Evolutionary conservation across 2,329 filamentous ascomycete species (phyloP).

Genomic region (Teratosphaeria pseudoeucalypti): DNA sequence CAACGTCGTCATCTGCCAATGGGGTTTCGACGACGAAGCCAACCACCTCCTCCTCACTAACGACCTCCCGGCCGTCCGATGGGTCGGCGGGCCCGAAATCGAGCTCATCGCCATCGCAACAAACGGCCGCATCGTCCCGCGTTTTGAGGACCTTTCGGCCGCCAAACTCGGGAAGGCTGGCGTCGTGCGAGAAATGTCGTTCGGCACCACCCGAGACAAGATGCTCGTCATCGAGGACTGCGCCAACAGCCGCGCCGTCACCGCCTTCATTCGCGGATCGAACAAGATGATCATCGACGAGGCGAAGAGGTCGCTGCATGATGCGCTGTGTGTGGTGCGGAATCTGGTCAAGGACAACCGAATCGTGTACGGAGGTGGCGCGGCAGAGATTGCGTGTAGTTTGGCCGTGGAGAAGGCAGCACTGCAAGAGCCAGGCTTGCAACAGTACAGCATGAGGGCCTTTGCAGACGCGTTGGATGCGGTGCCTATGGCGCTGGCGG

Average conservation of each 20-base stretch:
- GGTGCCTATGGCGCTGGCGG: slow-evolving; percentile 88
- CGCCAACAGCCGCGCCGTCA: slow-evolving; percentile 93
- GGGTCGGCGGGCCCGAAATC: slow-evolving; percentile 97
- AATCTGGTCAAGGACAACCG: slow-evolving; percentile 94
- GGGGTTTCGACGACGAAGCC: slow-evolving; percentile 98
- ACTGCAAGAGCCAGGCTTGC: slow-evolving; percentile 80
- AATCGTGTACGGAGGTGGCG: slow-evolving; percentile 93
- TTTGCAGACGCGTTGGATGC: slow-evolving; percentile 91
- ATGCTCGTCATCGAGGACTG: slow-evolving; percentile 99
- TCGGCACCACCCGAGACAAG: slow-evolving; percentile 96
- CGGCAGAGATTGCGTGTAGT: slow-evolving; percentile 94
- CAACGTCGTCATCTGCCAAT: slow-evolving; percentile 96
- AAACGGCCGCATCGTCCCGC: slow-evolving; percentile 91
- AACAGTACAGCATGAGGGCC: slow-evolving; percentile 98
- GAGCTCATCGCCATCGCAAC: slow-evolving; percentile 98
- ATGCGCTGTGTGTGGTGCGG: slow-evolving; percentile 92
- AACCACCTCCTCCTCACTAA: slow-evolving; percentile 97
- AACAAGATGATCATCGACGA: slow-evolving; percentile 99
- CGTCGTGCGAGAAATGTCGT: slow-evolving; percentile 85
- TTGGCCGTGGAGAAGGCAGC: slow-evolving; percentile 92
- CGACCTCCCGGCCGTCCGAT: slow-evolving; percentile 86
- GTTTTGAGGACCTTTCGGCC: slow-evolving; percentile 85
- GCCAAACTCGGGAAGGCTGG: slow-evolving; percentile 89
- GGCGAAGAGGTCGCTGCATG: slow-evolving; percentile 92
- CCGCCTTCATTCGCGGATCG: slow-evolving; percentile 89